phyloP scores from a whole-genome alignment of 2,329 filamentous ascomycete species.

The Blastomyces emzantsi region DNA sequence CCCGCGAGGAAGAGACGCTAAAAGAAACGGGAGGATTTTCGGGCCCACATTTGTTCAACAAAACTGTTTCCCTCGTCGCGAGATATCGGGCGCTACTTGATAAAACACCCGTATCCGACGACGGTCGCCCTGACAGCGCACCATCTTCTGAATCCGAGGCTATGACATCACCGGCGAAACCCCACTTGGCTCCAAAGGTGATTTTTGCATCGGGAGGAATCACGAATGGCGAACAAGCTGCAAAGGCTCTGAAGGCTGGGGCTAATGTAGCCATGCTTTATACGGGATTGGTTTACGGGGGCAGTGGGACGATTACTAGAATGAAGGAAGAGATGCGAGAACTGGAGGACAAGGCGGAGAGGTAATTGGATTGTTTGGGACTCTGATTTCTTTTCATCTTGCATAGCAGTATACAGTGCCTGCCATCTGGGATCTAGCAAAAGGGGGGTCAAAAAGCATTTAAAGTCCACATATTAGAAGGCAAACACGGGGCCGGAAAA shows the following conservation, averaged over 20 bases:
- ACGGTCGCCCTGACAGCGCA: constrained; percentile 16
- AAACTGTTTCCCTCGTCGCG: constrained; percentile 67
- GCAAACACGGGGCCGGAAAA: background rate
- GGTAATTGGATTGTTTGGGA: constrained; percentile 4
- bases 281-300: constrained; percentile 61
- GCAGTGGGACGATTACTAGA: constrained; percentile 50
- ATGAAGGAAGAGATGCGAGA: constrained; percentile 42
- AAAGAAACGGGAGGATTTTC: constrained; percentile 81
- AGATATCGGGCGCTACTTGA: constrained; percentile 67
- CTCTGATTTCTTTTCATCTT: background rate
- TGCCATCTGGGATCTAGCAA: background rate
- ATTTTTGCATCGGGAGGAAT: constrained; percentile 94
- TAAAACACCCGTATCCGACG: constrained; percentile 29
- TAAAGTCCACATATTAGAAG: background rate
- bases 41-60: constrained; percentile 77
- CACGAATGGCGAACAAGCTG: constrained; percentile 74
- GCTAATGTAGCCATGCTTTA: constrained; percentile 90
- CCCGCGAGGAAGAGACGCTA: constrained; percentile 58
- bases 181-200: constrained; percentile 49
- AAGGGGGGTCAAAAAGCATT: background rate
- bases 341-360: constrained; percentile 20
- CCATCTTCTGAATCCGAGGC: constrained; percentile 14
- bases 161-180: constrained; percentile 14
- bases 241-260: constrained; percentile 74
- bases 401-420: background rate